Evolutionary conservation across 495 filamentous ascomycete genomes (phyloP).

Genomic region (Neurospora sp.): DNA sequence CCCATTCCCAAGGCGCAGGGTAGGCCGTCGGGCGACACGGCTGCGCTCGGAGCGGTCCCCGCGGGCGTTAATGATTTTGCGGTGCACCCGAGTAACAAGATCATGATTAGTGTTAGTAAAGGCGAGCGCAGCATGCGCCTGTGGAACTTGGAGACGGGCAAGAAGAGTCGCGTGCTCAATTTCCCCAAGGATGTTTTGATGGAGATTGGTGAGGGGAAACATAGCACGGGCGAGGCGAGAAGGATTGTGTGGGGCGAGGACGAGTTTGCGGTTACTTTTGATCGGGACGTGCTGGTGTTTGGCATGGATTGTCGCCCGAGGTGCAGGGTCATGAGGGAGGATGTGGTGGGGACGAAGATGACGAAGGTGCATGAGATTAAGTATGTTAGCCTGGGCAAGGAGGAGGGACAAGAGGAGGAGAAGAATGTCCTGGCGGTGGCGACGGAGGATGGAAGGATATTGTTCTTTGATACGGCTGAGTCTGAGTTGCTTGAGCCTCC

Average conservation of each 20-base stretch:
- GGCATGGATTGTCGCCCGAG: conserved; percentile 78
- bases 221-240: conserved; percentile 71
- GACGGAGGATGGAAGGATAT: conserved; percentile 84
- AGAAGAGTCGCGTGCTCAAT: conserved; percentile 84
- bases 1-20: conserved; percentile 76
- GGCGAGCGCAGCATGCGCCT: conserved; percentile 86
- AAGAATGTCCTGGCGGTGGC: conserved; percentile 56
- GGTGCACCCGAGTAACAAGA: conserved; percentile 89
- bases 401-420: conserved; percentile 31
- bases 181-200: conserved; percentile 60
- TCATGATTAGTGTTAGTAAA: conserved; percentile 83
- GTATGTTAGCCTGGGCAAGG: conserved; percentile 40
- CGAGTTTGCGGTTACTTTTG: conserved; percentile 82
- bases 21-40: conserved; percentile 83
- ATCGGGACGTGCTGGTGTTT: conserved; percentile 75
- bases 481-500: conserved; percentile 1
- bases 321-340: conserved; percentile 45
- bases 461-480: conserved; percentile 52
- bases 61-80: conserved; percentile 92
- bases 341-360: conserved; percentile 39
- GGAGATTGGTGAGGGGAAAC: conserved; percentile 64
- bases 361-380: conserved; percentile 76
- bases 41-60: conserved; percentile 69
- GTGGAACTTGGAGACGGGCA: conserved; percentile 95
- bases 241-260: conserved; percentile 77